These are phyloP conservation scores for Trichoderma sp. DNA, from an alignment of 2,329 filamentous ascomycete species.

Conservation along the genomic window DNA sequence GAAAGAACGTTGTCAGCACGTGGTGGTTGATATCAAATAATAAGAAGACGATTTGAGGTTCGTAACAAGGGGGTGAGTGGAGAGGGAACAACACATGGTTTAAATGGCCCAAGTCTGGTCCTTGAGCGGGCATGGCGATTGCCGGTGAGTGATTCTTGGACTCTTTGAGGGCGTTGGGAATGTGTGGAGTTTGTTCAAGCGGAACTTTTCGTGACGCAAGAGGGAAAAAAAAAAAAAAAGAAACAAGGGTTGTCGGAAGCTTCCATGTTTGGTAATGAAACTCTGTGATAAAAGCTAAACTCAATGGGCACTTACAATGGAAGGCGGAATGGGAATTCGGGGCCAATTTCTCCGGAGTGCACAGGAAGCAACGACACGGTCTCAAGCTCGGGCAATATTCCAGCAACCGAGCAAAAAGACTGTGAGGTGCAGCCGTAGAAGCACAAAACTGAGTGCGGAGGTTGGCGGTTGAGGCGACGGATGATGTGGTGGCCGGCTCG, in stretches of 20 bases:
- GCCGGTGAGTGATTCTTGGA: neutral
- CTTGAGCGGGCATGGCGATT: neutral
- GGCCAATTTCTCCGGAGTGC: slow-evolving; percentile 4
- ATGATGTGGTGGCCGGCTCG: neutral
- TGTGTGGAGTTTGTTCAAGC: neutral
- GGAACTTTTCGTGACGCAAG: neutral
- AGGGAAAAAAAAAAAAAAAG: neutral
- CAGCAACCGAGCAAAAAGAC: slow-evolving; percentile 35
- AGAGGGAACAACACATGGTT: slow-evolving; percentile 1
- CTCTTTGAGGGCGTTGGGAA: neutral
- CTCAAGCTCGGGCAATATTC: slow-evolving; percentile 38
- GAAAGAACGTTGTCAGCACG: slow-evolving; percentile 20
- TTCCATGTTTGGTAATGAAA: neutral
- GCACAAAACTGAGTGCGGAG: slow-evolving; percentile 4
- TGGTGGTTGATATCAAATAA: neutral
- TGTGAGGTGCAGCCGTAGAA: slow-evolving; percentile 21
- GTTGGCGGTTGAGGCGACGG: neutral
- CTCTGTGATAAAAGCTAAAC: neutral
- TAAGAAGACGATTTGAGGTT: neutral
- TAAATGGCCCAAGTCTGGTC: neutral
- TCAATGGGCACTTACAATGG: slow-evolving; percentile 17
- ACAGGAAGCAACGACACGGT: slow-evolving; percentile 20
- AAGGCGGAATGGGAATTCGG: neutral
- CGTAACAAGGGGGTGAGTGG: neutral
- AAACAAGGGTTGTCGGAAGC: slow-evolving; percentile 1